Conservation (phyloP, 805 yeast species). For the Candida germanica region DNA sequence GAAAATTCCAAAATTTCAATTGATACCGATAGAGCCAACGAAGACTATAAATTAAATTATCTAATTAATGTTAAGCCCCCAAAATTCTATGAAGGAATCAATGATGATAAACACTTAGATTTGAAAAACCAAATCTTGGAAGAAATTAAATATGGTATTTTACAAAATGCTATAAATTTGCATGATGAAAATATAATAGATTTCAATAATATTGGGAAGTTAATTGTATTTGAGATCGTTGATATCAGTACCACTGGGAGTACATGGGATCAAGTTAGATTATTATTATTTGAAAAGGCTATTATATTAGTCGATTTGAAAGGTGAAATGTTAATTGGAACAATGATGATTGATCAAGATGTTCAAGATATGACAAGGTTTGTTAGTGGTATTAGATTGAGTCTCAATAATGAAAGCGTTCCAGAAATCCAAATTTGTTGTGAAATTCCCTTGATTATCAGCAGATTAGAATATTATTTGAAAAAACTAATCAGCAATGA, state of each 20-base stretch:
- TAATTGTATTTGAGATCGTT: slow-evolving; percentile 41
- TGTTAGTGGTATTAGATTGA: slow-evolving; percentile 23
- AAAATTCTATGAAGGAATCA: slow-evolving; percentile 10
- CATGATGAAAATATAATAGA: slow-evolving; percentile 11
- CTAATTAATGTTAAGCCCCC: slow-evolving; percentile 22
- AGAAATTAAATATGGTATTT: slow-evolving; percentile 12
- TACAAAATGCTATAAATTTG: slow-evolving; percentile 6
- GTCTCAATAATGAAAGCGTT: slow-evolving; percentile 36
- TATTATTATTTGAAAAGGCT: slow-evolving; percentile 31
- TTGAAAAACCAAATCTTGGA: slow-evolving; percentile 12
- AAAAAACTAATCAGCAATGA: slow-evolving; percentile 14
- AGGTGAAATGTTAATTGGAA: slow-evolving; percentile 48
- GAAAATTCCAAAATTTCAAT: slow-evolving; percentile 3
- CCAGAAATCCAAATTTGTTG: slow-evolving; percentile 43
- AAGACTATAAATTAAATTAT: slow-evolving; percentile 15
- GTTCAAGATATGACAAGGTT: slow-evolving; percentile 24
- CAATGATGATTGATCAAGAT: slow-evolving; percentile 35
- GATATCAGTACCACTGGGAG: slow-evolving; percentile 42
- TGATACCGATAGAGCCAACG: slow-evolving; percentile 1
- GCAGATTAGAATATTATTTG: slow-evolving; percentile 42
- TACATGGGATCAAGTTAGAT: slow-evolving; percentile 37
- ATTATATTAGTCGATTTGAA: slow-evolving; percentile 30
- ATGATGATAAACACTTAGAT: slow-evolving; percentile 10
- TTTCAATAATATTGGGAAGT: slow-evolving; percentile 18
- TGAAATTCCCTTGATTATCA: slow-evolving; percentile 24